Evolutionary conservation across 306 rosid species (phyloP), one percentile per base, ranked within the genome.

Genomic region (Adenanthera pavonina): DNA sequence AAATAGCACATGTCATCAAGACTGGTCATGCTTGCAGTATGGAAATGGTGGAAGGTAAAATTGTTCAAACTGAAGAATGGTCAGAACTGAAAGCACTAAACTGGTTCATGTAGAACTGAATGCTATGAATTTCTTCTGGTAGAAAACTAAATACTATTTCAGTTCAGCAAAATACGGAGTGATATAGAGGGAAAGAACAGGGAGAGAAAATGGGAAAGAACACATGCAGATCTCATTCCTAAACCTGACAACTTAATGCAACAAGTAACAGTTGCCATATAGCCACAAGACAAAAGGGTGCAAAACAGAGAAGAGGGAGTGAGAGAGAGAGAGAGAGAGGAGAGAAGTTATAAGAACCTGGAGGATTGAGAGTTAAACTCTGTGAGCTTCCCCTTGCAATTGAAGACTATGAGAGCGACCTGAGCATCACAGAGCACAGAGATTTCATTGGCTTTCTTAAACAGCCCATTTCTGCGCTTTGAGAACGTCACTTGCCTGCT

Each of bases 361-460:
- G 94, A 78, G 56, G 74, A 20, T 16, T 89, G 82, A 0, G 97
- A 68, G 44, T 94, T 86, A 66, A 48, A 94, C 89, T 92, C 89
- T 35, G 88, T 90, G 76, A 90, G 93, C 77, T 94, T 94, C 6
- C 93, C 98, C 84, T 86, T 91, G 75, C 90, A 78, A 46, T 93
- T 92, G 90, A 94, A 92, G 44, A 92, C 85, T 40, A 94, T 88
- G 83, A 94, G 80, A 67, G 94, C 97, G 0, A 94, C 91, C 25
- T 94, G 90, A 67, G 98, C 94, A 81, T 94, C 98, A 64, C 98
- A 94, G 0, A 94, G 92, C 15, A 92, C 97, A 9, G 97, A 92
- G 88, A 94, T 91, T 88, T 94, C 98, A 62, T 90, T 83, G 19
- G 98, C 98, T 80, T 94, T 94, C 80, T 94, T 94, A 35, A 91